phyloP scores from a whole-genome alignment of 2,329 filamentous ascomycete species.

The Claviceps maximensis region DNA sequence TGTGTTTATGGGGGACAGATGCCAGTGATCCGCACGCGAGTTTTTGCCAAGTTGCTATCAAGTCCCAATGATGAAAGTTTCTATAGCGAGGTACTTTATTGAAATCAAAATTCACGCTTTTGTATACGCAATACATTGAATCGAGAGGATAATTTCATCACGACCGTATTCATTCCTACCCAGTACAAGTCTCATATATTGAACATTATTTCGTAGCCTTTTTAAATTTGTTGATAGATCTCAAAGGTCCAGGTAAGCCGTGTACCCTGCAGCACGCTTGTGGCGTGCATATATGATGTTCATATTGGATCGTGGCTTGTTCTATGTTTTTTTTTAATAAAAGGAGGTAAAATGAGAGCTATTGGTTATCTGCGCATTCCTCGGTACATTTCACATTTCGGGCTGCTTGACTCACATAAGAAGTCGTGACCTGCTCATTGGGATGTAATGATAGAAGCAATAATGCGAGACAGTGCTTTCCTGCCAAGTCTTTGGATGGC shows the following conservation, averaged over 20 bases:
- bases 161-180: neutral
- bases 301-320: neutral
- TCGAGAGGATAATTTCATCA: neutral
- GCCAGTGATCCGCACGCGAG: neutral
- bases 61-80: neutral
- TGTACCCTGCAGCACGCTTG: neutral
- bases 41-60: neutral
- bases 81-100: neutral
- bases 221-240: neutral
- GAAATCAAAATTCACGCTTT: neutral
- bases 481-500: too few relatives aligned
- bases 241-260: neutral
- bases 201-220: neutral
- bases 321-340: too few relatives aligned
- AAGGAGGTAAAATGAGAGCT: too few relatives aligned
- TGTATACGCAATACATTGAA: neutral
- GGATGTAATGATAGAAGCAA: neutral
- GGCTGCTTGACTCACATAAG: too few relatives aligned
- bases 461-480: neutral
- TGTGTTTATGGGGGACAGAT: neutral
- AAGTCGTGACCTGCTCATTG: neutral
- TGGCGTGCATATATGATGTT: neutral
- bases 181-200: neutral
- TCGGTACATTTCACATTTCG: neutral
- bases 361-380: too few relatives aligned